Evolutionary conservation across 352 stramenopile species (phyloP).

Genomic region (Phytophthora constricta): DNA sequence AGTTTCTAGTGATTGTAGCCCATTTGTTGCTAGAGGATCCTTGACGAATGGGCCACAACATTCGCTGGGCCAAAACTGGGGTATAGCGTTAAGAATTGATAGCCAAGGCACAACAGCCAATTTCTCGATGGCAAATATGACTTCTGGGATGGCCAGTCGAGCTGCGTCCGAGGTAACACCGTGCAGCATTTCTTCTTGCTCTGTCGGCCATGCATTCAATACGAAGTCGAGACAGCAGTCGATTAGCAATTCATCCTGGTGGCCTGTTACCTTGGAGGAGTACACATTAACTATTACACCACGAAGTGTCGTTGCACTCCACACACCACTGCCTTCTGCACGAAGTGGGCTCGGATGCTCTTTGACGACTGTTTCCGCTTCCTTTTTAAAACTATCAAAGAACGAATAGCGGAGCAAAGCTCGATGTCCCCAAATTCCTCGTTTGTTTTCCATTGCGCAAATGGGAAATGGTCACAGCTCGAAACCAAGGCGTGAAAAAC

Average conservation of each 20-base stretch:
- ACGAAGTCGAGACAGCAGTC: conserved; percentile 35
- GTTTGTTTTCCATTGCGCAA: conserved; percentile 28
- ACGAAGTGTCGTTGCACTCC: conserved; percentile 20
- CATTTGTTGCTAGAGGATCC: conserved; percentile 1
- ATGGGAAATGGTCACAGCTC: conserved; percentile 32
- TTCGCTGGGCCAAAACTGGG: conserved; percentile 24
- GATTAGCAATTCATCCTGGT: conserved; percentile 35
- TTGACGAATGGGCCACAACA: conserved; percentile 13
- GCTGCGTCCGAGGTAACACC: conserved; percentile 5
- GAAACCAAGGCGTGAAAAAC: conserved; percentile 34
- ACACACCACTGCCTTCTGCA: neutral
- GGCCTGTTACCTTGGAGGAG: conserved; percentile 18
- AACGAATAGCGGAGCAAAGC: conserved; percentile 10
- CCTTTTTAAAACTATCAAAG: conserved; percentile 14
- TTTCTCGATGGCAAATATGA: conserved; percentile 16
- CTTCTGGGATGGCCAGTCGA: conserved; percentile 31
- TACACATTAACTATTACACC: conserved; percentile 43
- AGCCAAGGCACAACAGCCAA: conserved; percentile 30
- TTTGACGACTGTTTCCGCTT: neutral
- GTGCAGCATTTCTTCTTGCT: conserved; percentile 1
- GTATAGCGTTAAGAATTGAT: conserved; percentile 16
- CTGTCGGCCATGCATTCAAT: conserved; percentile 19
- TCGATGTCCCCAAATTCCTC: conserved; percentile 37
- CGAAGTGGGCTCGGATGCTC: conserved; percentile 1
- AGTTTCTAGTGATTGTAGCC: neutral